Evolutionary conservation across 768 basidiomycete genomes (phyloP), one percentile per base, ranked within the genome.

Genomic region (Leccinum olivaceopallidum): DNA sequence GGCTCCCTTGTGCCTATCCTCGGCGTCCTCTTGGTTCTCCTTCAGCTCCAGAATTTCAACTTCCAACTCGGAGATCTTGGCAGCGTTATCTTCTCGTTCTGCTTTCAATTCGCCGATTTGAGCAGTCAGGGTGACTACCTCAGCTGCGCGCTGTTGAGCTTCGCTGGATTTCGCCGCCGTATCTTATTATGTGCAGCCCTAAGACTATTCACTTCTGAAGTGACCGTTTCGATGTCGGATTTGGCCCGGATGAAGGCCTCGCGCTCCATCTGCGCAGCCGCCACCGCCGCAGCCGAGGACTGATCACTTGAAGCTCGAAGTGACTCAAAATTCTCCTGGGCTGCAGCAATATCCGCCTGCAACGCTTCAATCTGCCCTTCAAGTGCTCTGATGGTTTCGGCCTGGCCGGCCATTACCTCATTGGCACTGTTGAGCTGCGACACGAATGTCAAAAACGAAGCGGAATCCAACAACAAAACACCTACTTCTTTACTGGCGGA

Each of bases 31-130:
- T 62, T 84, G 83, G 47, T 78, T 78, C 69, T 94, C 92, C 71
- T 81, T 90, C 61, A 88, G 68, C 74, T 94, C 92, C 59, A 93
- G 73, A 47, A 92, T 81, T 70, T 94, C 90, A 54, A 94, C 76
- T 76, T 94, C 92, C 26, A 92, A 78, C 67, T 94, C 92, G 0
- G 89, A 90, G 5, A 93, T 77, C 73, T 86, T 91, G 68, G 76
- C 78, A 9, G 86, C 82, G 47, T 77, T 85, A 60, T 92, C 90
- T 67, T 89, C 89, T 67, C 85, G 87, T 73, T 90, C 88, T 13
- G 70, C 71, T 70, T 83, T 85, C 61, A 92, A 77, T 34, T 74
- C 75, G 5, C 70, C 72, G 13, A 91, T 61, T 66, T 88, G 83
- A 3, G 77, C 64, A 55, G 79, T 75, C 22, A 90, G 78, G 7